Conservation (phyloP, 495 filamentous ascomycete species). For the Penicillium coffeae region DNA sequence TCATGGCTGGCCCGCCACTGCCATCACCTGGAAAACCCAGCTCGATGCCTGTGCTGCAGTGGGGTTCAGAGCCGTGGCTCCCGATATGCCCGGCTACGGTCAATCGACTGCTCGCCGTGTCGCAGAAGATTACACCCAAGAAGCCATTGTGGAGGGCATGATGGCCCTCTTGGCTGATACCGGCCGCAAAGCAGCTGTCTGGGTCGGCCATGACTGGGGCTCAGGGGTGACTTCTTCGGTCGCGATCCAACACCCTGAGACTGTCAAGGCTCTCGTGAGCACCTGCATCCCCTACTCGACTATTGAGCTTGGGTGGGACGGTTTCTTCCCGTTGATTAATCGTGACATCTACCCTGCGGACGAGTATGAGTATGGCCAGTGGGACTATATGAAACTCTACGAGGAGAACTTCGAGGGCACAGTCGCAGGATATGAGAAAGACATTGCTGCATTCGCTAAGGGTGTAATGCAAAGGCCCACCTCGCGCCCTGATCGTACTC, state of each 20-base stretch:
- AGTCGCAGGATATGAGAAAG: neutral
- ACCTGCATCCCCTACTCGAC: slow-evolving; percentile 1
- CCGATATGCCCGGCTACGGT: slow-evolving; percentile 5
- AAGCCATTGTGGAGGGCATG: slow-evolving; percentile 1
- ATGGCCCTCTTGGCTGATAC: slow-evolving; percentile 1
- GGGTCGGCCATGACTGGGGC: slow-evolving; percentile 4
- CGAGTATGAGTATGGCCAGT: slow-evolving; percentile 1
- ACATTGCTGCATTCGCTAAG: neutral
- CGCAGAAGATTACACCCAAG: neutral
- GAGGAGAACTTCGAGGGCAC: neutral
- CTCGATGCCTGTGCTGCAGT: slow-evolving; percentile 9
- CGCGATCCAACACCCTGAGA: neutral
- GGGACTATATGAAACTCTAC: neutral
- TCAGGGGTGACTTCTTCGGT: neutral
- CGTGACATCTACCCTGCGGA: neutral
- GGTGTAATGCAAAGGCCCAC: neutral
- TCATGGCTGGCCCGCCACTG: slow-evolving; percentile 17
- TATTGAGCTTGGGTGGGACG: neutral
- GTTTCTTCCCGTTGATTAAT: neutral
- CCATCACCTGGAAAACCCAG: slow-evolving; percentile 17
- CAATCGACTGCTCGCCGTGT: neutral
- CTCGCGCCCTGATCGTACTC: neutral
- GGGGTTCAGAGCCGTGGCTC: slow-evolving; percentile 1
- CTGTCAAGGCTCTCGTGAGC: slow-evolving; percentile 1
- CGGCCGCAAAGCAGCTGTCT: slow-evolving; percentile 2